A percentile compares a stretch with the other conserved stretches of the same genome.
These are phyloP conservation scores for Cenchrus americanus DNA, from an alignment of 176 grass and related monocot genomes.

Conservation along the genomic window DNA sequence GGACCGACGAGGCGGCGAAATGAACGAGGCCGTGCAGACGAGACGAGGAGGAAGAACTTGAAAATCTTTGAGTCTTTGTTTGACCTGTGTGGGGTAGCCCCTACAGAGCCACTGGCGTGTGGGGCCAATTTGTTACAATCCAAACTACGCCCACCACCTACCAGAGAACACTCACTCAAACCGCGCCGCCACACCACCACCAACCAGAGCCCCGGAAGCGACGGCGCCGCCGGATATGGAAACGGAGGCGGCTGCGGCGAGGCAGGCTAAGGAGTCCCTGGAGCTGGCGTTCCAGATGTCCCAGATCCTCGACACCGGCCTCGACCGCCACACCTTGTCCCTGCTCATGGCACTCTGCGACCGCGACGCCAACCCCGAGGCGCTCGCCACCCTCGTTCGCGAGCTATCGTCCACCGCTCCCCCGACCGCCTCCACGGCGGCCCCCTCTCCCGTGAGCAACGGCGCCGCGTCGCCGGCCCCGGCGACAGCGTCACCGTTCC, in stretches of 20 bases:
- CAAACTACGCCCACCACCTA: background rate
- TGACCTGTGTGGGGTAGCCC: background rate
- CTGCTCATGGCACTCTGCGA: slow-evolving; percentile 88
- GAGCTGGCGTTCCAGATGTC: slow-evolving; percentile 80
- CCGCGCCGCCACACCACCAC: background rate
- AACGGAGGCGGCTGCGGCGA: slow-evolving; percentile 42
- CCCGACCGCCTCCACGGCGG: background rate
- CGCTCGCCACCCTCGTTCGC: slow-evolving; percentile 76
- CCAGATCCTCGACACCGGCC: slow-evolving; percentile 68
- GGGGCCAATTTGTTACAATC: background rate
- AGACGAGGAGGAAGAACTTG: background rate
- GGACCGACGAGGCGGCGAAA: slow-evolving; percentile 11
- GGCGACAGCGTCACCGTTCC: slow-evolving; percentile 38
- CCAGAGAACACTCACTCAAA: background rate
- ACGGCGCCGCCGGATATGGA: slow-evolving; percentile 37
- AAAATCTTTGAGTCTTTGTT: background rate
- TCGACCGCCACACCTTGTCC: slow-evolving; percentile 83
- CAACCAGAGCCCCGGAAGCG: background rate
- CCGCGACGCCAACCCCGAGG: slow-evolving; percentile 77
- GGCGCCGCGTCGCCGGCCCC: background rate
- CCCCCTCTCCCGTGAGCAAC: slow-evolving; percentile 10
- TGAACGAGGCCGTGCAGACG: background rate
- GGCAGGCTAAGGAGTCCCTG: slow-evolving; percentile 73
- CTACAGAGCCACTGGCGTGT: background rate
- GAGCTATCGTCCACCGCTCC: slow-evolving; percentile 64